Conservation (phyloP, 2,329 filamentous ascomycete species). For the Alternaria viburni region DNA sequence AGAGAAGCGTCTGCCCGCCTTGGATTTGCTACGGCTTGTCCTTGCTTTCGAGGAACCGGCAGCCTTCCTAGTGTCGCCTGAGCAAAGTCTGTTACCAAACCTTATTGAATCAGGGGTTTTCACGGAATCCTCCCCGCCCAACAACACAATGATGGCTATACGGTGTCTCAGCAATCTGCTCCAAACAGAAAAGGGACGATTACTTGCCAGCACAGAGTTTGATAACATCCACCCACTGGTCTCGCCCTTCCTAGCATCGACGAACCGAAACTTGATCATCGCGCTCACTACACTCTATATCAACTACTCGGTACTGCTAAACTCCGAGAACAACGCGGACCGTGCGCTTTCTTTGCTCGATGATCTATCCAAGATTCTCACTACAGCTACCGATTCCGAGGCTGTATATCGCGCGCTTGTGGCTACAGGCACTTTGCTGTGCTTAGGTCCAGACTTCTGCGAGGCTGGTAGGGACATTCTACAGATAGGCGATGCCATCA, state of each 20-base stretch:
- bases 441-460: conserved; percentile 65
- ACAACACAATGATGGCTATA: conserved; percentile 86
- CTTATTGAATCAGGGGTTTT: conserved; percentile 67
- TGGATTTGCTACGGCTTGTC: conserved; percentile 87
- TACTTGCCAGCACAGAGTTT: conserved; percentile 61
- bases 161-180: conserved; percentile 87
- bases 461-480: conserved; percentile 64
- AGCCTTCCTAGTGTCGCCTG: conserved; percentile 60
- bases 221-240: conserved; percentile 69
- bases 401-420: conserved; percentile 83
- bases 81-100: conserved; percentile 64
- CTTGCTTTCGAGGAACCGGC: conserved; percentile 72
- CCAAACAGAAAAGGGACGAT: conserved; percentile 72
- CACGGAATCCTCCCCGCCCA: conserved; percentile 66
- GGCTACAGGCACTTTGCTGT: conserved; percentile 78
- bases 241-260: conserved; percentile 61
- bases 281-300: conserved; percentile 82
- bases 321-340: conserved; percentile 56
- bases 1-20: conserved; percentile 77
- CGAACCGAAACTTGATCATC: conserved; percentile 80
- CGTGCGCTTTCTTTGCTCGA: conserved; percentile 63
- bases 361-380: conserved; percentile 68
- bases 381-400: conserved; percentile 75
- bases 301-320: conserved; percentile 80
- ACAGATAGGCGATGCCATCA: conserved; percentile 57